Evolutionary conservation across 768 basidiomycete genomes (phyloP).

Genomic region (Leccinum rimulosum): DNA sequence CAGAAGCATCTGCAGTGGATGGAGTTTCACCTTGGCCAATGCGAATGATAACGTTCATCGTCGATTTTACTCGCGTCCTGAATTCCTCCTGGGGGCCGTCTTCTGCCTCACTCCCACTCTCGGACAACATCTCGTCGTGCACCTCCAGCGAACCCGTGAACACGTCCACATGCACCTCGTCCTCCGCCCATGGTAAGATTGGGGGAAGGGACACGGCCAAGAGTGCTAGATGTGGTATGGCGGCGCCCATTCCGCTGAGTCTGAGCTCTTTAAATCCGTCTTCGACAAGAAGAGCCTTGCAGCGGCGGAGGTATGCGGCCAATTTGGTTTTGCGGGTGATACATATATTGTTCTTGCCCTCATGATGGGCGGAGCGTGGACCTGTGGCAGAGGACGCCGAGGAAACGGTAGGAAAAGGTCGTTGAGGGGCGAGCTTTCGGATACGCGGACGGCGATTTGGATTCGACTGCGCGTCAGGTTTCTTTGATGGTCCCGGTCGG

Average conservation of each 20-base stretch:
- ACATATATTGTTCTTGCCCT: slow-evolving; percentile 81
- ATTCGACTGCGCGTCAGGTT: slow-evolving; percentile 5
- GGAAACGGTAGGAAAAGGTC: slow-evolving; percentile 77
- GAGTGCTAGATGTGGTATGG: slow-evolving; percentile 77
- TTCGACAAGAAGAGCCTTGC: slow-evolving; percentile 67
- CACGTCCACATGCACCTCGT: slow-evolving; percentile 61
- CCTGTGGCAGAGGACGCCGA: slow-evolving; percentile 76
- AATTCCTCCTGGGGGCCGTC: slow-evolving; percentile 54
- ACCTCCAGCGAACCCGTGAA: slow-evolving; percentile 71
- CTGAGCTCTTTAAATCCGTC: slow-evolving; percentile 80
- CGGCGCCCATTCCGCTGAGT: slow-evolving; percentile 84
- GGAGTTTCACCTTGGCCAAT: slow-evolving; percentile 58
- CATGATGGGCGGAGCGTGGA: slow-evolving; percentile 71
- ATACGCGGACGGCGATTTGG: slow-evolving; percentile 35
- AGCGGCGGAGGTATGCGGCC: slow-evolving; percentile 72
- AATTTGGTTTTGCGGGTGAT: slow-evolving; percentile 74
- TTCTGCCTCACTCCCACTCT: slow-evolving; percentile 49
- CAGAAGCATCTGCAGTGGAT: slow-evolving; percentile 13
- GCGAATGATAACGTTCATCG: slow-evolving; percentile 55
- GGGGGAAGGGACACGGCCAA: slow-evolving; percentile 69
- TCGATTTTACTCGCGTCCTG: slow-evolving; percentile 68
- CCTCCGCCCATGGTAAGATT: slow-evolving; percentile 62
- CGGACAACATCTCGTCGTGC: slow-evolving; percentile 66
- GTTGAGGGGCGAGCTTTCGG: slow-evolving; percentile 66
- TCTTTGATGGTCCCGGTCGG: slow-evolving; percentile 2